Evolutionary conservation across 2,329 filamentous ascomycete genomes (phyloP).

Genomic region (Elsinoe ampelina): DNA sequence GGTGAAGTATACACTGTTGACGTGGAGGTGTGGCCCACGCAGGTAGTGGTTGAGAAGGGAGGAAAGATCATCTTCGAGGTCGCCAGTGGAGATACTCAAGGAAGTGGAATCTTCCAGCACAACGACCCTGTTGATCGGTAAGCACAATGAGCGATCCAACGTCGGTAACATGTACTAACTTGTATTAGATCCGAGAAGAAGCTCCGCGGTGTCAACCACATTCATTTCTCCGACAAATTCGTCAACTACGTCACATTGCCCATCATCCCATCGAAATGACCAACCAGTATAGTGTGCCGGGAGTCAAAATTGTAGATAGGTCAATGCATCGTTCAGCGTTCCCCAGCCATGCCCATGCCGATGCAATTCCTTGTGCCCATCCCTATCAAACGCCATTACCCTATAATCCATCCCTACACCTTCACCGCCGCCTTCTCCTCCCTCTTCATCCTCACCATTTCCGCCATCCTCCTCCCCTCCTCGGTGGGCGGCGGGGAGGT

Average conservation of each 20-base stretch:
- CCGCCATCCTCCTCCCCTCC: slow-evolving; percentile 15
- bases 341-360: neutral
- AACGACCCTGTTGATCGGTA: slow-evolving; percentile 41
- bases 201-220: slow-evolving; percentile 42
- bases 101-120: slow-evolving; percentile 49
- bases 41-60: slow-evolving; percentile 46
- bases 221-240: slow-evolving; percentile 43
- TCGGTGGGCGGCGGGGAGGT: slow-evolving; percentile 46
- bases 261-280: slow-evolving; percentile 37
- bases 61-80: slow-evolving; percentile 49
- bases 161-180: neutral
- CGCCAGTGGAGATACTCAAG: slow-evolving; percentile 49
- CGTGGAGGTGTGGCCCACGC: slow-evolving; percentile 57
- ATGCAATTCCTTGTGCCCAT: neutral
- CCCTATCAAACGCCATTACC: neutral
- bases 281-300: neutral
- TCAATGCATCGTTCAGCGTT: neutral
- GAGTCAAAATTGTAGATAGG: neutral
- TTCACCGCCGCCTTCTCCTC: neutral
- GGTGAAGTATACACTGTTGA: slow-evolving; percentile 52
- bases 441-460: slow-evolving; percentile 13
- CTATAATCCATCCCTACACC: neutral
- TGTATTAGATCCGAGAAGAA: slow-evolving; percentile 29
- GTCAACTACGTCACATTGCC: slow-evolving; percentile 47
- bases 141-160: slow-evolving; percentile 14